Percentiles rank a stretch among this genome's conserved stretches.
Evolutionary conservation across 352 stramenopile species (phyloP).

Genomic region (Phytophthora fragariaefolia): DNA sequence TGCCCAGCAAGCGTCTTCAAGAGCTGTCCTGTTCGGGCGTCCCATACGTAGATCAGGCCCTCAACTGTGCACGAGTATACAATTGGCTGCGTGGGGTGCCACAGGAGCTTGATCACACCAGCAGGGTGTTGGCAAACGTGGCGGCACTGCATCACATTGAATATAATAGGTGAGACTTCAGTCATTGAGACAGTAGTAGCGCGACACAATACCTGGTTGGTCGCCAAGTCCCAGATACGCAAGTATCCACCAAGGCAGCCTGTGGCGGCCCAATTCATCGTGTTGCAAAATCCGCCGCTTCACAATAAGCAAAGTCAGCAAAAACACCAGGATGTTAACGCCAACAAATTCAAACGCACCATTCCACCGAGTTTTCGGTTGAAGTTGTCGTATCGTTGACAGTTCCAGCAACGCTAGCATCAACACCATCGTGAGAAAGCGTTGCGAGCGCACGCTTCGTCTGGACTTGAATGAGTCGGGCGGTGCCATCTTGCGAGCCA

Average conservation of each 20-base stretch:
- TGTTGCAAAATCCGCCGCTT: conserved; percentile 94
- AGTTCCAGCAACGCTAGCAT: conserved; percentile 50
- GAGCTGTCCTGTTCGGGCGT: conserved; percentile 86
- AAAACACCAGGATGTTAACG: neutral
- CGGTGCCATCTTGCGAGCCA: conserved; percentile 94
- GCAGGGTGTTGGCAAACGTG: conserved; percentile 88
- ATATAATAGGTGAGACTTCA: conserved; percentile 17
- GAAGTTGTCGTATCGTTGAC: conserved; percentile 52
- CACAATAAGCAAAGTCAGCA: conserved; percentile 7
- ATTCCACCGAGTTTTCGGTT: conserved; percentile 89
- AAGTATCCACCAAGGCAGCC: conserved; percentile 94
- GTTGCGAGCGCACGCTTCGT: conserved; percentile 94
- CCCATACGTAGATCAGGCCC: conserved; percentile 91
- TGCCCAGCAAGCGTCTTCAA: conserved; percentile 85
- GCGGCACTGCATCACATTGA: conserved; percentile 62
- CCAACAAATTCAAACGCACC: conserved; percentile 44
- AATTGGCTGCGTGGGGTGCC: conserved; percentile 87
- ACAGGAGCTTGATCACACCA: conserved; percentile 92
- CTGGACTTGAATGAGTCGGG: conserved; percentile 93
- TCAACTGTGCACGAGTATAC: conserved; percentile 91
- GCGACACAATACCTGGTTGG: conserved; percentile 59
- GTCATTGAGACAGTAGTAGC: neutral
- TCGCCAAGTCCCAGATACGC: conserved; percentile 97
- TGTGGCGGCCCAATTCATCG: conserved; percentile 95
- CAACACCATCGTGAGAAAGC: conserved; percentile 75